Evolutionary conservation across 495 filamentous ascomycete species (phyloP).

Genomic region (Apodospora peruviana): DNA sequence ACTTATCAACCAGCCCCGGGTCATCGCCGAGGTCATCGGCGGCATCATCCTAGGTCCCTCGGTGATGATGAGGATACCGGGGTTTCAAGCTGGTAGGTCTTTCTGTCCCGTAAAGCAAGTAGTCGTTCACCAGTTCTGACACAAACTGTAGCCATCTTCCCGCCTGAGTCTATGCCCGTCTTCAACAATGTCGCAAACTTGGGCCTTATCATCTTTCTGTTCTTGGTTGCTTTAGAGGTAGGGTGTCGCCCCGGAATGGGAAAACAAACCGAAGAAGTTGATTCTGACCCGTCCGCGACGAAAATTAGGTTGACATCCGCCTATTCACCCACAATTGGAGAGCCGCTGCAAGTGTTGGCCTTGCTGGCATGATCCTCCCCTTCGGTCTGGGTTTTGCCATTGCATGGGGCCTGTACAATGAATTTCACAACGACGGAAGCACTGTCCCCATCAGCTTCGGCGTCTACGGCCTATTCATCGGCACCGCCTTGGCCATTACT

Average conservation of each 20-base stretch:
- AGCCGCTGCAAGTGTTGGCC: slow-evolving; percentile 72
- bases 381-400: slow-evolving; percentile 66
- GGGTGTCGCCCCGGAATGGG: not conserved
- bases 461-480: slow-evolving; percentile 87
- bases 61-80: slow-evolving; percentile 77
- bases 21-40: slow-evolving; percentile 94
- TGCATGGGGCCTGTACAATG: slow-evolving; percentile 77
- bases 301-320: slow-evolving; percentile 64
- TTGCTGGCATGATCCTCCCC: slow-evolving; percentile 81
- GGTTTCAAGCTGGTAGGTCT: slow-evolving; percentile 59
- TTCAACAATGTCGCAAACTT: slow-evolving; percentile 83
- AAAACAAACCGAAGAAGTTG: too few relatives aligned
- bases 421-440: slow-evolving; percentile 65
- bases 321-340: slow-evolving; percentile 83
- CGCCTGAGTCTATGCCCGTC: slow-evolving; percentile 62
- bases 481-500: slow-evolving; percentile 91
- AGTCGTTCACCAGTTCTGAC: not conserved
- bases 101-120: too few relatives aligned
- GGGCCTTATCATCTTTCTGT: slow-evolving; percentile 85
- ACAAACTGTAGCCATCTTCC: slow-evolving; percentile 59
- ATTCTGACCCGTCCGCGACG: not conserved
- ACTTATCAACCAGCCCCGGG: slow-evolving; percentile 80
- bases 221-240: slow-evolving; percentile 79
- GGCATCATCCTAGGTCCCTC: slow-evolving; percentile 87
- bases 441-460: slow-evolving; percentile 63